Evolutionary conservation across 352 stramenopile species (phyloP), one percentile per base, ranked within the genome.

Genomic region (Globisporangium sylvaticum): DNA sequence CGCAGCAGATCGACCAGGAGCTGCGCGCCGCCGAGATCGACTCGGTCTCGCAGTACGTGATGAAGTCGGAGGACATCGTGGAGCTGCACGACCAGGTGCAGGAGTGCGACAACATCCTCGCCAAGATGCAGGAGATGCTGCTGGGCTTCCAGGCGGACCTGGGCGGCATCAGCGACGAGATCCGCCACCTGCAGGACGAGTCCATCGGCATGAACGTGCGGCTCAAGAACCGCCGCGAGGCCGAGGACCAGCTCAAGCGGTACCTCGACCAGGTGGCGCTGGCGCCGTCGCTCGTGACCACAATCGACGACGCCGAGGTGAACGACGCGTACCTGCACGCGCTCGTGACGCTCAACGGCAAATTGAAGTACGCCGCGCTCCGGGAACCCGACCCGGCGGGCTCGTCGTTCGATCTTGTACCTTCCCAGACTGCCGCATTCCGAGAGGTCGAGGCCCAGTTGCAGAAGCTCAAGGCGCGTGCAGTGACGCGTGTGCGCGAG

Each of bases 101-200:
- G 69, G 87, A 92, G 58, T 99, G 97, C 78, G 97, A 99, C 80
- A 91, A 94, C 70, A 95, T 99, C 65, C 84, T 99, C 52, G 92
- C 90, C 22, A 89, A 92, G 53, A 97, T 99, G 88, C 96, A 99
- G 73, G 96, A 98, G 82, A 98, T 99, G 92, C 75, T 99, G 44
- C 76, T 98, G 25, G 96, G 97, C 8, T 99, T 99, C 78, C 97
- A 99, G 81, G 96, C 96, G 3, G 97, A 99, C 79, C 78, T 99
- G 7, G 97, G 96, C 27, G 96, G 96, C 50, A 97, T 99, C 68
- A 98, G 90, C 69, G 93, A 98, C 58, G 97, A 99, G 76, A 99
- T 99, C 75, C 91, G 93, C 60, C 86, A 98, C 62, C 75, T 99
- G 12, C 97, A 99, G 87, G 90, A 98, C 68, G 95, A 98, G 59